Base-by-base conservation (phyloP, 2,329 filamentous ascomycete species). In the Fusarium multiceps region DNA sequence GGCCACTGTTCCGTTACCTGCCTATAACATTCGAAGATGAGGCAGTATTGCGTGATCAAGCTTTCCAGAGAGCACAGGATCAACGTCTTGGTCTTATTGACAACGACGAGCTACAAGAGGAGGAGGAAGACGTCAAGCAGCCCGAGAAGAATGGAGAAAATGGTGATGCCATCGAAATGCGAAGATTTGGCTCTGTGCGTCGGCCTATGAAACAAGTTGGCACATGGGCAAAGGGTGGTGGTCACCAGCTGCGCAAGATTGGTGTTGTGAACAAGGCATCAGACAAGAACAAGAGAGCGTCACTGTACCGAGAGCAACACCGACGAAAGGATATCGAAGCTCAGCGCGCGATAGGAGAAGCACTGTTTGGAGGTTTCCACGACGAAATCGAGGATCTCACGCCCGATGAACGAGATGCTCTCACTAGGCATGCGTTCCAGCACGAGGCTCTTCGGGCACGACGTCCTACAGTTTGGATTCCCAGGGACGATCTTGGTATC, bases 21-120 rank as follows among this genome's bases (percentile, higher is more conserved):
- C 96, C 96, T 0, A 97, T 98, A 69, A 98, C 95, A 0, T 89
- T 98, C 58, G 96, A 99, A 78, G 96, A 98, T 69, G 95, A 98
- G 76, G 96, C 96, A 4, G 93, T 96, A 1, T 83, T 93, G n/a
- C 90, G 95, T 9, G 96, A 99, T 72, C 89, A 95, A 75, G 93
- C 92, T 41, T 99, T 98, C 77, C 91, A 93, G 72, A 86, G 91
- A 48, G 91, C 90, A 6, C 93, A 97, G 77, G 89, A 90, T 60
- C 85, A 84, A 23, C 90, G 91, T 11, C 87, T 94, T 59, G 90
- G 90, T 0, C 78, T 92, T 9, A 67, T 83, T 1, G 82, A 87
- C 0, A 85, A 87, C 13, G 84, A 87, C 4, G 84, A 86, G 5
- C 79, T 84, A 37, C 34, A 37, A 37, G 34, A 37, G 6, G 75